Evolutionary conservation across 805 yeast genomes (phyloP).

Genomic region (Metschnikowia cubensis): DNA sequence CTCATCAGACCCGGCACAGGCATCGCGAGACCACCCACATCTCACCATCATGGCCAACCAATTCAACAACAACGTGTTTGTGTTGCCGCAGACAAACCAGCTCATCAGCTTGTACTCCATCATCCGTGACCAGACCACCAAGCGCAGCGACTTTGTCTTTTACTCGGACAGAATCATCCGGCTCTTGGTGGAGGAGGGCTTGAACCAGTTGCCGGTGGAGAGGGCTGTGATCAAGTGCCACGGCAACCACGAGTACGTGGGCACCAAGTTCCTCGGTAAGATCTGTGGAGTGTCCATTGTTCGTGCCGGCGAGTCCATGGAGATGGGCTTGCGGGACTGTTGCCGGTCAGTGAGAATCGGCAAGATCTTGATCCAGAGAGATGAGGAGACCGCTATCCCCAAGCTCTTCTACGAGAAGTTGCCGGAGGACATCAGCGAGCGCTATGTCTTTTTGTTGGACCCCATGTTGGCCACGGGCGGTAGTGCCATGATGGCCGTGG

Average conservation of each 20-base stretch:
- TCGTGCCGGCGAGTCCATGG: constrained; percentile 99
- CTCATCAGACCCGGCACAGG: neutral
- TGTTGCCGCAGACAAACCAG: constrained; percentile 87
- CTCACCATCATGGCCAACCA: constrained; percentile 19
- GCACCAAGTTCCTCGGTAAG: constrained; percentile 81
- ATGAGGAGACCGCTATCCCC: constrained; percentile 95
- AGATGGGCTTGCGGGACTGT: constrained; percentile 95
- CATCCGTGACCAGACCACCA: constrained; percentile 76
- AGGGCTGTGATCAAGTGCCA: constrained; percentile 67
- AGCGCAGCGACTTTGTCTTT: constrained; percentile 89
- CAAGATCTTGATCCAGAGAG: constrained; percentile 93
- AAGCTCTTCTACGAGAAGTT: constrained; percentile 88
- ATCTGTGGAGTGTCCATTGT: constrained; percentile 98
- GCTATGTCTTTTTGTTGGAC: constrained; percentile 88
- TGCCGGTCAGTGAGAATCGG: constrained; percentile 96
- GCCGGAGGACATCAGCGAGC: constrained; percentile 84
- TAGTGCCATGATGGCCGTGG: constrained; percentile 95
- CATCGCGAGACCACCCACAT: constrained; percentile 1
- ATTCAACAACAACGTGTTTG: constrained; percentile 50
- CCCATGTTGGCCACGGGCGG: constrained; percentile 99
- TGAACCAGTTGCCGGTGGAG: constrained; percentile 89
- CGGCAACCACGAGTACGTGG: constrained; percentile 65
- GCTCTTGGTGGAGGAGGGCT: constrained; percentile 89
- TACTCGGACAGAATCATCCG: constrained; percentile 94
- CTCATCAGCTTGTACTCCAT: constrained; percentile 82